Percentiles rank a stretch among this genome's conserved stretches.
Conservation (phyloP, 257 asterid genomes). For the Galeopsis tetrahit region DNA sequence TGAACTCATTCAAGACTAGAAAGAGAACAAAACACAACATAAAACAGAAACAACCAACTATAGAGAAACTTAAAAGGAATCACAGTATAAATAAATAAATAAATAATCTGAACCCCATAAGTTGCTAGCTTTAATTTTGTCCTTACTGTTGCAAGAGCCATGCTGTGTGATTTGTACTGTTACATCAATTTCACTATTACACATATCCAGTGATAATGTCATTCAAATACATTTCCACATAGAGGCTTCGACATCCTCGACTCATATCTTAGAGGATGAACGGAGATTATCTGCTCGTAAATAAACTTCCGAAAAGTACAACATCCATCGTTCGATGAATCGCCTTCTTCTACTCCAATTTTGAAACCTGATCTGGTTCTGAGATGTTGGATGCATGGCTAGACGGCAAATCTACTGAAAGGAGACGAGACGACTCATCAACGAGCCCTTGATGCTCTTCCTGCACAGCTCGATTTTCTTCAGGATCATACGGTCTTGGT, state of each 20-base stretch:
- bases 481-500: slow-evolving; percentile 34
- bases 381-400: slow-evolving; percentile 16
- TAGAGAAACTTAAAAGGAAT: too few relatives aligned
- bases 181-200: background rate
- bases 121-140: too few relatives aligned
- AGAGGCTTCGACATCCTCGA: background rate
- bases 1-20: too few relatives aligned
- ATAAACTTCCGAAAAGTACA: background rate
- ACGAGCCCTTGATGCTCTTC: slow-evolving; percentile 31
- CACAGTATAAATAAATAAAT: too few relatives aligned
- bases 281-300: background rate
- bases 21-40: too few relatives aligned
- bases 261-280: background rate
- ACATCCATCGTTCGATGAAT: background rate
- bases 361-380: slow-evolving; percentile 14
- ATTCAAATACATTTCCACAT: background rate
- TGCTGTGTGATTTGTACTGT: too few relatives aligned
- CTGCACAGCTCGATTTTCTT: slow-evolving; percentile 30
- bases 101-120: too few relatives aligned
- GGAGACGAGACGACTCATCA: slow-evolving; percentile 44
- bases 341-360: slow-evolving; percentile 43
- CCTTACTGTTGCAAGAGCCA: too few relatives aligned
- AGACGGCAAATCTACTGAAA: slow-evolving; percentile 38
- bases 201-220: too few relatives aligned
- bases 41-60: too few relatives aligned